A percentile compares a stretch with the other conserved stretches of the same genome.
These are phyloP conservation scores for Delphinella strobiligena DNA, from an alignment of 2,329 filamentous ascomycete genomes.

Conservation along the genomic window DNA sequence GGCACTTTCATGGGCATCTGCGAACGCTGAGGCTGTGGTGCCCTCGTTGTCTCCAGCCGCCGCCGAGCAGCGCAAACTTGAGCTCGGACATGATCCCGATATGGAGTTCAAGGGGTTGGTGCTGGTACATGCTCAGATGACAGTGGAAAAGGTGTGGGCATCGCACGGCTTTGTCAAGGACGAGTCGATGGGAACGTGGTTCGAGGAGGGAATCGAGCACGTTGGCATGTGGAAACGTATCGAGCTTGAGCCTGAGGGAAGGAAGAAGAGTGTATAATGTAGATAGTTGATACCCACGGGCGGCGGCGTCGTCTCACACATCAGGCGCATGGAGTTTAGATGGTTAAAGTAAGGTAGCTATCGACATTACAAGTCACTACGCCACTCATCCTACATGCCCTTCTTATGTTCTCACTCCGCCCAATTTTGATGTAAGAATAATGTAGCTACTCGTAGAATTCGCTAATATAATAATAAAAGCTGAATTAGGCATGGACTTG, in stretches of 20 bases:
- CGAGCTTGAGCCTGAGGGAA: conserved; percentile 27
- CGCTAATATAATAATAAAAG: no score
- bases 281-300: no score
- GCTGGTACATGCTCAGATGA: conserved; percentile 66
- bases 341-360: background rate
- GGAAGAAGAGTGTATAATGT: background rate
- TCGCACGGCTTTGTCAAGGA: conserved; percentile 64
- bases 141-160: conserved; percentile 53
- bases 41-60: conserved; percentile 25
- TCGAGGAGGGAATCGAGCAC: conserved; percentile 74
- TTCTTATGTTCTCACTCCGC: no score
- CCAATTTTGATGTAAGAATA: no score
- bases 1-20: conserved; percentile 54
- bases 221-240: conserved; percentile 65
- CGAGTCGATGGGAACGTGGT: conserved; percentile 62
- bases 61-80: conserved; percentile 26
- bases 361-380: background rate
- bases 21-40: conserved; percentile 41
- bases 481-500: no score
- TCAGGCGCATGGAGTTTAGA: background rate
- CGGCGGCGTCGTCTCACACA: no score
- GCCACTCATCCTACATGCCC: no score
- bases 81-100: conserved; percentile 16
- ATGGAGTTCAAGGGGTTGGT: conserved; percentile 61
- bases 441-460: no score